Conservation (phyloP, 108 stramenopile genomes). For the Cyclotella choctawhatcheeana region DNA sequence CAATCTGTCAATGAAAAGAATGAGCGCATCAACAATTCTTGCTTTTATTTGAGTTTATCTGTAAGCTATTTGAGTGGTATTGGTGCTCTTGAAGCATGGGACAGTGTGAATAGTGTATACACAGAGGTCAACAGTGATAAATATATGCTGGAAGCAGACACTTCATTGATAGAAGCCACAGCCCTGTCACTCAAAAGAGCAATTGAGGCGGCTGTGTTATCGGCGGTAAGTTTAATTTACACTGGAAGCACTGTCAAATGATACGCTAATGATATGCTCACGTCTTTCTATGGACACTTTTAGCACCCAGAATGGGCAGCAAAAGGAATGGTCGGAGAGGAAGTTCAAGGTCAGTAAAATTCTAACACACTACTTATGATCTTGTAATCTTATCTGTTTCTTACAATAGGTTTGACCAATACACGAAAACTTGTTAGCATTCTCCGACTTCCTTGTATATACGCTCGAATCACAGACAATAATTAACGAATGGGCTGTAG, state of each 20-base stretch:
- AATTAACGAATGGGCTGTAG: constrained; percentile 66
- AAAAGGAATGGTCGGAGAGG: constrained; percentile 63
- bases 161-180: constrained; percentile 47
- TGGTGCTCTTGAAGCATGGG: constrained; percentile 53
- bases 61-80: constrained; percentile 63
- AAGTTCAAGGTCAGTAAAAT: constrained; percentile 38
- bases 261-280: too few relatives aligned
- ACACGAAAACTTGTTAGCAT: constrained; percentile 26
- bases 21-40: constrained; percentile 62
- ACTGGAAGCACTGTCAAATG: too few relatives aligned
- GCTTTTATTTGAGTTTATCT: constrained; percentile 66
- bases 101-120: constrained; percentile 6
- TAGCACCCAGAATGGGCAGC: constrained; percentile 73
- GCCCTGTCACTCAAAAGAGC: constrained; percentile 59
- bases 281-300: too few relatives aligned
- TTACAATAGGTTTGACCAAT: neutral
- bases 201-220: constrained; percentile 66
- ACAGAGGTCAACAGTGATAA: constrained; percentile 16
- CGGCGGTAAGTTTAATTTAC: too few relatives aligned
- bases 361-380: neutral
- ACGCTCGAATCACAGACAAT: constrained; percentile 56
- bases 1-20: constrained; percentile 55
- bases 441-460: constrained; percentile 72
- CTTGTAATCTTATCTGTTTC: neutral
- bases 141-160: constrained; percentile 44